Evolutionary conservation across 164 flowering plant species (phyloP).

Genomic region (Taxillus chinensis): DNA sequence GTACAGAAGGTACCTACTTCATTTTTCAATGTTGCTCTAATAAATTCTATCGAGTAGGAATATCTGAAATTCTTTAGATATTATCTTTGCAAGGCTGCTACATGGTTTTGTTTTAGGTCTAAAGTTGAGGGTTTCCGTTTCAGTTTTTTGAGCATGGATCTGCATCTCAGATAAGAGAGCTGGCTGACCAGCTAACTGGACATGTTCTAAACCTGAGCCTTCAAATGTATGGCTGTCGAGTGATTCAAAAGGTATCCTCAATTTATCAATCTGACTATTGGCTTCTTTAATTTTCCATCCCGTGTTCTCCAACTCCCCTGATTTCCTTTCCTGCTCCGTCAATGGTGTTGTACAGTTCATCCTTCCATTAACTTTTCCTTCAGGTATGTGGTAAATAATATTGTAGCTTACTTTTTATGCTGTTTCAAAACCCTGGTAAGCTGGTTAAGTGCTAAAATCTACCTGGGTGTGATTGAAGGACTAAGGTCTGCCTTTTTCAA

Average conservation of each 20-base stretch:
- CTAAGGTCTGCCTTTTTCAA: background rate
- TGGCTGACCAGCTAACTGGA: conserved; percentile 64
- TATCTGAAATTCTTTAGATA: background rate
- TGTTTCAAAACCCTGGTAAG: background rate
- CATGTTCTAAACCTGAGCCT: conserved; percentile 71
- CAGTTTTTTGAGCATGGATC: conserved; percentile 89
- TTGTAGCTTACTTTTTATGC: background rate
- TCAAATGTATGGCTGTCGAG: conserved; percentile 93
- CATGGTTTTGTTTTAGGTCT: background rate
- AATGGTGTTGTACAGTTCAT: background rate
- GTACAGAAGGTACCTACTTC: conserved; percentile 71
- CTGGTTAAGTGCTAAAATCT: background rate
- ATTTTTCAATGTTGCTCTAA: background rate
- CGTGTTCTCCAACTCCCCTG: background rate
- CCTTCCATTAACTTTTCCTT: background rate
- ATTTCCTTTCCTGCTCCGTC: background rate
- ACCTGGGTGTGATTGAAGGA: background rate
- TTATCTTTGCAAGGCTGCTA: background rate
- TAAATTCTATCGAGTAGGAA: background rate
- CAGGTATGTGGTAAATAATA: background rate
- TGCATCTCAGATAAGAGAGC: conserved; percentile 59
- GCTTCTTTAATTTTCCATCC: background rate
- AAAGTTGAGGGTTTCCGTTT: conserved; percentile 1
- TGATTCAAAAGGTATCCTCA: conserved; percentile 66
- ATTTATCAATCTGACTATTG: background rate